Conservation (phyloP, 176 grass and related monocot genomes). For the Zizania latifolia region DNA sequence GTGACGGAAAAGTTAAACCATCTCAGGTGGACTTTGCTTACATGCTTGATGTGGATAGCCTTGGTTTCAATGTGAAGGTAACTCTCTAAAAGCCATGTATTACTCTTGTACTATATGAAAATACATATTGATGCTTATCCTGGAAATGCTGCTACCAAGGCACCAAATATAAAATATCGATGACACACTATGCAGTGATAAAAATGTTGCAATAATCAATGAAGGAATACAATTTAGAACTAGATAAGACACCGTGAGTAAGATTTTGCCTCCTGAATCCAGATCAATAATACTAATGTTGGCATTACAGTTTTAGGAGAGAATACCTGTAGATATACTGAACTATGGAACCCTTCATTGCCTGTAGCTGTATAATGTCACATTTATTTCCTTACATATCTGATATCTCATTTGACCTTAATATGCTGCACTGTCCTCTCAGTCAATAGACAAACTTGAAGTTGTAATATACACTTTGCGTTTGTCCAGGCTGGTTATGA, state of each 20-base stretch:
- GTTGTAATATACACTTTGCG: not conserved
- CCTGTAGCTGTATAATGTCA: not conserved
- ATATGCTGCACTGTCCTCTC: not conserved
- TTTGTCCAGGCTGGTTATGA: conserved; percentile 65
- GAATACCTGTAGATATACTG: not conserved
- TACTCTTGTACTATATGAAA: not conserved
- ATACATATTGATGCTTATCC: not conserved
- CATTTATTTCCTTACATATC: not conserved
- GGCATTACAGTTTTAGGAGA: not conserved
- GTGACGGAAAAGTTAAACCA: conserved; percentile 16
- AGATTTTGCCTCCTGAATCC: not conserved
- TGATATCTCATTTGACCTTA: not conserved
- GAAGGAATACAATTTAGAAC: not conserved
- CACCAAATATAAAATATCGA: not conserved
- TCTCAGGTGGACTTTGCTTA: conserved; percentile 88
- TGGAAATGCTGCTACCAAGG: not conserved
- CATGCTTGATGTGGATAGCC: conserved; percentile 84
- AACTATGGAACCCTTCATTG: not conserved
- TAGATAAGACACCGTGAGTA: not conserved
- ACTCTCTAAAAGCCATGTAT: not conserved
- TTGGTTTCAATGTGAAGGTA: conserved; percentile 97
- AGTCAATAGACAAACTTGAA: not conserved
- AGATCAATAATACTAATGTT: not conserved
- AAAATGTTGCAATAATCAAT: not conserved
- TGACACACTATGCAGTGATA: not conserved